These are phyloP conservation scores for Durusdinium trenchii DNA, from an alignment of 73 alveolate species.

Conservation along the genomic window DNA sequence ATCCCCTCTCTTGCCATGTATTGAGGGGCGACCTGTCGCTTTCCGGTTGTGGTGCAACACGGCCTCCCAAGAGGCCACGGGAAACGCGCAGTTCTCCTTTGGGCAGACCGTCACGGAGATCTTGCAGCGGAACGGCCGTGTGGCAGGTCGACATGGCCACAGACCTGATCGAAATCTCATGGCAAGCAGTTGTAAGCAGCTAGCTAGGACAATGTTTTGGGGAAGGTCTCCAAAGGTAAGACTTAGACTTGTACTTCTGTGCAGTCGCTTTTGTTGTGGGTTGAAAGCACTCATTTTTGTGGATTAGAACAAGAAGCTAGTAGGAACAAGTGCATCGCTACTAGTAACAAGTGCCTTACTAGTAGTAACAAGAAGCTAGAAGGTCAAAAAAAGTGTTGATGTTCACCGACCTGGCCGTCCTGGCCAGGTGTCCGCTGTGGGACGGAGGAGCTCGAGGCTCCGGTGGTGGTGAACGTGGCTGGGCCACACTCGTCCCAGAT, in stretches of 20 bases:
- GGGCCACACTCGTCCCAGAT: conserved; percentile 89
- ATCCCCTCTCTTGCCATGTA: too few species aligned
- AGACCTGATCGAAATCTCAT: background rate
- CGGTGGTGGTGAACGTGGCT: conserved; percentile 90
- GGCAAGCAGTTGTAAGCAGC: too few species aligned
- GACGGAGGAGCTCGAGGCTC: conserved; percentile 35
- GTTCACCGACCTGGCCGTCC: too few species aligned
- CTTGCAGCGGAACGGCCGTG: conserved; percentile 38
- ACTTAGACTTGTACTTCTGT: background rate
- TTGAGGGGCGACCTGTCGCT: too few species aligned
- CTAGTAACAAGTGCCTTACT: too few species aligned
- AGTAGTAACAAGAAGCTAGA: too few species aligned
- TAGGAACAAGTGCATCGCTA: too few species aligned
- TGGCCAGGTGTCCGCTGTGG: conserved; percentile 76
- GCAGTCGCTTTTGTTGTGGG: background rate
- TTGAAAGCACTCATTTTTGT: background rate
- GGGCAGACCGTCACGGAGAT: conserved; percentile 66
- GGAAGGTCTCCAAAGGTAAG: background rate
- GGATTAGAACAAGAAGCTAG: too few species aligned
- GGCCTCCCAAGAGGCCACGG: conserved; percentile 94
- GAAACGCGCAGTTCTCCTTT: conserved; percentile 49
- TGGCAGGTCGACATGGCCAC: conserved; percentile 16
- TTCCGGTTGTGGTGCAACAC: too few species aligned
- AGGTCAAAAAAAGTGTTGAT: too few species aligned
- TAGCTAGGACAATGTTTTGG: background rate